A percentile compares a stretch with the other conserved stretches of the same genome.
Evolutionary conservation across 2,329 filamentous ascomycete species (phyloP).

Genomic region (Epichloe gansuensis): DNA sequence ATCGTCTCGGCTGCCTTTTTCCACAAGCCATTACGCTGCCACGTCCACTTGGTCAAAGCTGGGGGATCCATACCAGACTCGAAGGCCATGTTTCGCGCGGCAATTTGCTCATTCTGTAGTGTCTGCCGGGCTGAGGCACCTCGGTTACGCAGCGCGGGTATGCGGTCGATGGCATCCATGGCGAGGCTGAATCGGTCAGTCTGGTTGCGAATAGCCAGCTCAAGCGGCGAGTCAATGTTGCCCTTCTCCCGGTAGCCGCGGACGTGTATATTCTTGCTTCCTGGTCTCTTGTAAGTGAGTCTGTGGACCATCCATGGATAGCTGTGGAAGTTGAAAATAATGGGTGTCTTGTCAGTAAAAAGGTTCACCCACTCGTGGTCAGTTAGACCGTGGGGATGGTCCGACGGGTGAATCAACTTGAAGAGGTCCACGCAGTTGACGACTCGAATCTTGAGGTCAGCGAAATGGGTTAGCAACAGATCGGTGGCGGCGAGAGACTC

Average conservation of each 20-base stretch:
- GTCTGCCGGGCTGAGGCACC: slow-evolving; percentile 49
- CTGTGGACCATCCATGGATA: slow-evolving; percentile 73
- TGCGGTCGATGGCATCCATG: slow-evolving; percentile 61
- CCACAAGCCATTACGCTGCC: slow-evolving; percentile 37
- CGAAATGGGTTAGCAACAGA: slow-evolving; percentile 57
- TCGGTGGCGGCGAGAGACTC: slow-evolving; percentile 65
- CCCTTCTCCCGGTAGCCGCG: slow-evolving; percentile 72
- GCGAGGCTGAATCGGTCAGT: slow-evolving; percentile 67
- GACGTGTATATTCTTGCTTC: slow-evolving; percentile 57
- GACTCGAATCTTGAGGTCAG: slow-evolving; percentile 61
- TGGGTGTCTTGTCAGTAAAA: slow-evolving; percentile 59
- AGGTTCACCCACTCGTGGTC: slow-evolving; percentile 53
- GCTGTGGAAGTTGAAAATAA: slow-evolving; percentile 77
- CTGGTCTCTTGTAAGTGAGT: slow-evolving; percentile 61
- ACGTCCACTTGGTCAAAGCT: slow-evolving; percentile 52
- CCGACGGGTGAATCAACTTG: slow-evolving; percentile 56
- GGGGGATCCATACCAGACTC: slow-evolving; percentile 59
- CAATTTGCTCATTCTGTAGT: slow-evolving; percentile 51
- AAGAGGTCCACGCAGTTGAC: slow-evolving; percentile 74
- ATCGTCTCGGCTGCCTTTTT: slow-evolving; percentile 15
- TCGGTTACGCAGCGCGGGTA: slow-evolving; percentile 49
- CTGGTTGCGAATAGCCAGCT: slow-evolving; percentile 64
- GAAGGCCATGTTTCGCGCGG: slow-evolving; percentile 50
- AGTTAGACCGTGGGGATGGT: slow-evolving; percentile 62
- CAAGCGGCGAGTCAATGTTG: slow-evolving; percentile 70